Evolutionary conservation across 2,329 filamentous ascomycete genomes (phyloP).

Genomic region (Colletotrichum lentis): DNA sequence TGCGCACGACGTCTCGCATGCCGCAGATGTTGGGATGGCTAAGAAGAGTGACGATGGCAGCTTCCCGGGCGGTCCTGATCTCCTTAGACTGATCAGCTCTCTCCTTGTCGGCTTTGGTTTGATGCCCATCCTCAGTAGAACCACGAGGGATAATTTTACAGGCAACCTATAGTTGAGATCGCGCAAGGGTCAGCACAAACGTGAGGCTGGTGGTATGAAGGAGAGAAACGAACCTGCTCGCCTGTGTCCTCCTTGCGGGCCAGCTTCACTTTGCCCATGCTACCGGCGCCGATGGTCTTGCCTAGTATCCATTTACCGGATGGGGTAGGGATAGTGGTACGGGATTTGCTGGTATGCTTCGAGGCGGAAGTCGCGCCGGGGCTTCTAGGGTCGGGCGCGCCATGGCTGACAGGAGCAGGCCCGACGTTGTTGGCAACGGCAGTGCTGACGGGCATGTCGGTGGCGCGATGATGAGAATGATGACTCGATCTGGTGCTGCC

Average conservation of each 20-base stretch:
- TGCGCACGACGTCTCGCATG: constrained; percentile 92
- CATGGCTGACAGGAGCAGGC: constrained; percentile 57
- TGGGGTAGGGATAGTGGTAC: constrained; percentile 87
- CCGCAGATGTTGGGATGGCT: constrained; percentile 96
- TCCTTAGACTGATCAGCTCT: constrained; percentile 96
- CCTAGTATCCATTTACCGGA: constrained; percentile 94
- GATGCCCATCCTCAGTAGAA: constrained; percentile 84
- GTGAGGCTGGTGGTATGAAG: background rate
- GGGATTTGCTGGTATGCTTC: constrained; percentile 62
- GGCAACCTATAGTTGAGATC: constrained; percentile 70
- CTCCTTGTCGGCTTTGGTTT: constrained; percentile 77
- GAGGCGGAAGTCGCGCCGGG: constrained; percentile 48
- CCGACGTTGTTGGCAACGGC: constrained; percentile 62
- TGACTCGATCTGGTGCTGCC: constrained; percentile 59
- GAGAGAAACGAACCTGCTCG: constrained; percentile 76
- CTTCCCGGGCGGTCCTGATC: constrained; percentile 91
- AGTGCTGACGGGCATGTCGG: constrained; percentile 61
- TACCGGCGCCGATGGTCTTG: constrained; percentile 96
- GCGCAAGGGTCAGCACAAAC: constrained; percentile 3
- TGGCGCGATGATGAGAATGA: constrained; percentile 46
- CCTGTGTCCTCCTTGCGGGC: constrained; percentile 88
- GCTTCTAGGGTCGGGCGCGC: constrained; percentile 55
- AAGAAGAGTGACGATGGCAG: constrained; percentile 92
- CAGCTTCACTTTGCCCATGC: constrained; percentile 98
- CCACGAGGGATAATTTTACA: constrained; percentile 96